Base-by-base conservation (phyloP, 2,329 filamentous ascomycete genomes). In the Cladosporium sp. region DNA sequence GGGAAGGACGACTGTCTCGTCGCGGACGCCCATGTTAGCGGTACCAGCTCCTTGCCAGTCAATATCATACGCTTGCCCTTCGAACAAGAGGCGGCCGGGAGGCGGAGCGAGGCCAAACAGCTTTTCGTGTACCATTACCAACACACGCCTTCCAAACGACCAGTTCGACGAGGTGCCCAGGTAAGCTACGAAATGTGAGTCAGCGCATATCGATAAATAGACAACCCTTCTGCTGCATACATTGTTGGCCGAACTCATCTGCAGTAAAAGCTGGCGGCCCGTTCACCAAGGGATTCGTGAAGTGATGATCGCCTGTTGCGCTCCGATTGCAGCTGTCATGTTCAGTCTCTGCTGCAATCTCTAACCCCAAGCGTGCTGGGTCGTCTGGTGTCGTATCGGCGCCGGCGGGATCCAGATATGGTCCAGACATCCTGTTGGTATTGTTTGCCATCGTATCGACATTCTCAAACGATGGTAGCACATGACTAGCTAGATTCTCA, bases 101-200 rank as follows among this genome's bases (percentile, higher is more conserved):
- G 83, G 80, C 0, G 82, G 72, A 1, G 80, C 78, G 2, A 75
- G 74, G 49, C 80, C 77, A 58, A 80, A 78, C 23, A 84, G 74
- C 62, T 80, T 77, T 66, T 84, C 80, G 57, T 85, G 80, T 0
- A 80, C 79, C 61, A 85, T 77, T 29, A 76, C 79, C n/a, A 86
- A 74, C 1, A 85, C 78, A 21, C 81, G 79, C 8, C 83, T 77
- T 29, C 80, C 80, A 59, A 86, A 86, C 0, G 83, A 83, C 84
- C 84, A 86, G 56, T 84, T 86, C 1, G 84, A 86, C 0, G 84
- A 85, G 1, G 82, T 83, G 1, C 84, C 84, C 10, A 86, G 77
- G 65, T 85, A 86, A 64, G 79, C 83, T 85, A 23, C 14, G 12
- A 33, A 16, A 29, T 21, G 16, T 53, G 5, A 21, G 23, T 50